Evolutionary conservation across 208 protist species (phyloP), one percentile per base, ranked within the genome.

Genomic region (Porcisia deanei): DNA sequence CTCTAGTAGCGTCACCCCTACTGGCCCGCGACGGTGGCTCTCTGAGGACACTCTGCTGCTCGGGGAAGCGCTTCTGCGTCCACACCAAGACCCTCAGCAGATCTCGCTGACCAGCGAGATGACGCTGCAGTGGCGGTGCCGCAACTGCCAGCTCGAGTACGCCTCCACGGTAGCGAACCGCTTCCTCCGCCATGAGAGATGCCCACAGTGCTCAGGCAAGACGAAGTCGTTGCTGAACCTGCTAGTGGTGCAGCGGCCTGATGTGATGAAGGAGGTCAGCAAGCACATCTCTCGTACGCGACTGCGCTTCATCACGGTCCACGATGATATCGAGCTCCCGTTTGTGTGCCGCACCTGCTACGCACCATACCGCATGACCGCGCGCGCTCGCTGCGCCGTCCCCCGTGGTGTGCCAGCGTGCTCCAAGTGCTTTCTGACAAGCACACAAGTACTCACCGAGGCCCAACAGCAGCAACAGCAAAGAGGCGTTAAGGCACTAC

Each of bases 311-410:
- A 64, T 93, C 37, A 96, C 88, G 4, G 79, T 93, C 45, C 81
- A 89, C 73, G 85, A 89, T 60, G 80, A 91, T 64, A 75, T 83
- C 45, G 81, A 89, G 71, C 68, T 91, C 37, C 71, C 88, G 18
- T 93, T 96, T 84, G 90, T 96, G 41, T 96, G 92, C 70, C 84
- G 88, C 20, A 87, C 58, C 61, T 96, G 92, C 59, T 80, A 91
- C 34, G 84, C 86, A 1, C 81, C 78, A 6, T 96, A 93, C 77
- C 85, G 85, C 54, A 93, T 94, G 88, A 84, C 89, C 14, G 78
- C 90, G 20, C 79, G 84, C 16, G 60, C 87, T 18, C 92, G 92
- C 59, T 96, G 91, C 61, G 64, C 85, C 14, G 65, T 94, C 7
- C 85, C 83, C 30, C 66, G 30, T 37, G 83, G 83, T 10, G 71